Evolutionary conservation across 2,329 filamentous ascomycete species (phyloP).

Genomic region (Chrysosporium keratinophilum): DNA sequence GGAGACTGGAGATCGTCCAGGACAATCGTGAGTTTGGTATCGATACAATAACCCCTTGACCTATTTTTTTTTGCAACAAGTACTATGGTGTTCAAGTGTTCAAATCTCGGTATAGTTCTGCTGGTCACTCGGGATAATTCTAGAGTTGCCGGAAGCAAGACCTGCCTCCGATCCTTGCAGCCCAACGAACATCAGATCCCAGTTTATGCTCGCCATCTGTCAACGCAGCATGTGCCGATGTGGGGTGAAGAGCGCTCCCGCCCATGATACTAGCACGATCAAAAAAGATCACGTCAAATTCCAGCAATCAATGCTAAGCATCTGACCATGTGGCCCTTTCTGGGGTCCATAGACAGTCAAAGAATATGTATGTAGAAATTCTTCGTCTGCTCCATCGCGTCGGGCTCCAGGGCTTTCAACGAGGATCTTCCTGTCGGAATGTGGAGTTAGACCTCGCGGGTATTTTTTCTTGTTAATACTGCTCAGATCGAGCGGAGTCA

Average conservation of each 20-base stretch:
- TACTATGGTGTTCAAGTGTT: background rate
- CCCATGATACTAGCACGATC: background rate
- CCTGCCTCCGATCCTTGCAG: slow-evolving; percentile 7
- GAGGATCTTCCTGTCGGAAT: too few species aligned
- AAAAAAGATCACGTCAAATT: background rate
- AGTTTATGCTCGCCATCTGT: background rate
- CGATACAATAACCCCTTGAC: background rate
- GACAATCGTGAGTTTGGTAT: too few species aligned
- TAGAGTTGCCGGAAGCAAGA: slow-evolving; percentile 1
- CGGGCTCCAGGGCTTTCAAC: too few species aligned
- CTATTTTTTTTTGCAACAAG: background rate
- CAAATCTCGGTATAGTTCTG: background rate
- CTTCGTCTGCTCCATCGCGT: too few species aligned
- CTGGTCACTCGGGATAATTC: background rate
- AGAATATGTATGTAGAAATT: too few species aligned
- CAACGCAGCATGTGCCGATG: background rate
- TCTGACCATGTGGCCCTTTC: slow-evolving; percentile 5
- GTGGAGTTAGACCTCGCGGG: too few species aligned
- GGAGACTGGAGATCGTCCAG: background rate
- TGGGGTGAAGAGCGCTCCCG: background rate
- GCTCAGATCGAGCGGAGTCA: too few species aligned
- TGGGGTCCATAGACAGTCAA: too few species aligned
- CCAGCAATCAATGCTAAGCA: slow-evolving; percentile 8
- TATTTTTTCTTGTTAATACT: too few species aligned
- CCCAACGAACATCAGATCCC: background rate